phyloP scores from a whole-genome alignment of 2,329 filamentous ascomycete genomes.

The Aciculosporium take region DNA sequence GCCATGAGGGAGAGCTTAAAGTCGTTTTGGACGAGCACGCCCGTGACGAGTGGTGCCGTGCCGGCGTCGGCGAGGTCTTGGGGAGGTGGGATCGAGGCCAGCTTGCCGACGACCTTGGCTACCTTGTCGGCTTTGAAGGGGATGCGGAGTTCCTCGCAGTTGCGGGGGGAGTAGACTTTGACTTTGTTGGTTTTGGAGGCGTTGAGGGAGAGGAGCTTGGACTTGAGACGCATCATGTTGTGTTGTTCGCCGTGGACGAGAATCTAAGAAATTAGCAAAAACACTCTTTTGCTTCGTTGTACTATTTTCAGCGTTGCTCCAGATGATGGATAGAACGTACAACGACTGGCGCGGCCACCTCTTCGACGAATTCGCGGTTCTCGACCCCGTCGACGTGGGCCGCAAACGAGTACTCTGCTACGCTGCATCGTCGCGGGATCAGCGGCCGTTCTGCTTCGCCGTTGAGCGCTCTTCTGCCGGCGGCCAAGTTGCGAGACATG shows the following conservation, averaged over 20 bases:
- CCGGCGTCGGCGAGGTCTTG: constrained; percentile 20
- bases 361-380: constrained; percentile 93
- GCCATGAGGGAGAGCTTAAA: constrained; percentile 97
- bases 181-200: constrained; percentile 65
- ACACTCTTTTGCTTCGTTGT: not conserved
- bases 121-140: constrained; percentile 93
- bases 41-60: constrained; percentile 50
- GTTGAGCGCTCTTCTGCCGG: constrained; percentile 45
- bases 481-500: constrained; percentile 60
- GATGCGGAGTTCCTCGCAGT: constrained; percentile 88
- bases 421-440: constrained; percentile 83
- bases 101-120: constrained; percentile 87
- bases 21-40: constrained; percentile 91
- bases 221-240: constrained; percentile 96
- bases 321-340: constrained; percentile 33
- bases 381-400: constrained; percentile 94
- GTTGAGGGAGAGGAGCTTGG: constrained; percentile 85
- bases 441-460: constrained; percentile 73
- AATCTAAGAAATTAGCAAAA: constrained; percentile 40
- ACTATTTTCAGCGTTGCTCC: not conserved
- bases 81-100: constrained; percentile 68
- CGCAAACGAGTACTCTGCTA: constrained; percentile 90
- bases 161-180: constrained; percentile 86
- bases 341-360: constrained; percentile 81
- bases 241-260: constrained; percentile 94